A percentile compares a stretch with the other conserved stretches of the same genome.
Evolutionary conservation across 495 filamentous ascomycete species (phyloP).

Genomic region (Hypomontagnella monticulosa): DNA sequence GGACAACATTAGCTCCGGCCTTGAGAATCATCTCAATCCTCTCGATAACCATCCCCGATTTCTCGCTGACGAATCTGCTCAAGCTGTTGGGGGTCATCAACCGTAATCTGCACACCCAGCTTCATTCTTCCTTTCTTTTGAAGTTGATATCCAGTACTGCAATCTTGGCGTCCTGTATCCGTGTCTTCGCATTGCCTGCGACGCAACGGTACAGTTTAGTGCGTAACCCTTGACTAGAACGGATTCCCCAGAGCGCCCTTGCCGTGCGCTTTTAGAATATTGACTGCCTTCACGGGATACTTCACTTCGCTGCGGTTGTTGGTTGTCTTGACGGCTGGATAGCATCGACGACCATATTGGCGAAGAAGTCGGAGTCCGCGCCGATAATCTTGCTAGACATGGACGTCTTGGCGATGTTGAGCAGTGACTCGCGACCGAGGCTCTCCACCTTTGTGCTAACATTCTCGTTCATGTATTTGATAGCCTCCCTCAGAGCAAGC

Average conservation of each 20-base stretch:
- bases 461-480: conserved; percentile 99
- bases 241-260: conserved; percentile 89
- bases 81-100: conserved; percentile 95
- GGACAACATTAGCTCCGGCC: conserved; percentile 92
- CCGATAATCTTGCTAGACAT: conserved; percentile 99
- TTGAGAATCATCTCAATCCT: conserved; percentile 97
- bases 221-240: conserved; percentile 95
- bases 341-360: conserved; percentile 95
- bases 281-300: conserved; percentile 99
- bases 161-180: conserved; percentile 93
- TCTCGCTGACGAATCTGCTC: conserved; percentile 96
- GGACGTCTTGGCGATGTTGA: conserved; percentile 97
- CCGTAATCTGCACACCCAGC: conserved; percentile 96
- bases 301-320: conserved; percentile 91
- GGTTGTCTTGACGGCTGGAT: conserved; percentile 94
- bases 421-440: conserved; percentile 84
- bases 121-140: conserved; percentile 99
- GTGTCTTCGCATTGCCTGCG: conserved; percentile 97
- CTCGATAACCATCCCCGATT: conserved; percentile 90
- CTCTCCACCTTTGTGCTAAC: conserved; percentile 93
- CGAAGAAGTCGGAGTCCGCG: conserved; percentile 94
- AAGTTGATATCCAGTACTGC: conserved; percentile 97
- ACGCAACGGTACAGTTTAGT: conserved; percentile 98
- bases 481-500: conserved; percentile 92
- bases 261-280: conserved; percentile 97